Conservation (phyloP, 2,329 filamentous ascomycete species). For the Neofusicoccum sp. region DNA sequence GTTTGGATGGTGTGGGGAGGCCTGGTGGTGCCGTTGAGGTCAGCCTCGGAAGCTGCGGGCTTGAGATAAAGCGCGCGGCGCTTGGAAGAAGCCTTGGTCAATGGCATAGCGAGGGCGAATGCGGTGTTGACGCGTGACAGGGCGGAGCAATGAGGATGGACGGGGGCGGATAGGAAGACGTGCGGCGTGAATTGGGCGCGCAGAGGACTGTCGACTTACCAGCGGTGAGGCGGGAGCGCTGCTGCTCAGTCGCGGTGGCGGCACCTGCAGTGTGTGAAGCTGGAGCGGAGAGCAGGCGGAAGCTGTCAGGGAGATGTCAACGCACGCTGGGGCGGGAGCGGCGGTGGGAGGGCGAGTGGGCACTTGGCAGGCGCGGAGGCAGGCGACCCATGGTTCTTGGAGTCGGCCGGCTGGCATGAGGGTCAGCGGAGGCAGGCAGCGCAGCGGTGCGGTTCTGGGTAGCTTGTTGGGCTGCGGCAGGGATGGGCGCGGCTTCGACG, state of each 20-base stretch:
- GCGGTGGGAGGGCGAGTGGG: background rate
- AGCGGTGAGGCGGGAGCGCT: background rate
- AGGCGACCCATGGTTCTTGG: conserved; percentile 12
- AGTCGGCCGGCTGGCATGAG: background rate
- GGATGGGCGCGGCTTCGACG: background rate
- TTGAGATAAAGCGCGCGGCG: background rate
- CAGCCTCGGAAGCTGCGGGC: conserved; percentile 14
- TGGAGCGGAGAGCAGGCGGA: background rate
- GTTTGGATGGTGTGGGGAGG: conserved; percentile 17
- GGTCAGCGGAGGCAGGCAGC: conserved; percentile 2
- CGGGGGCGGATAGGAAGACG: background rate
- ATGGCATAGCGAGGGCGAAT: conserved; percentile 4
- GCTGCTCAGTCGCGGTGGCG: background rate
- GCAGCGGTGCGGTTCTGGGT: conserved; percentile 13
- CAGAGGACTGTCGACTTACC: background rate
- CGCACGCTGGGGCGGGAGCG: background rate
- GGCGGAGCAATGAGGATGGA: conserved; percentile 1
- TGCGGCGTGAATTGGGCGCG: background rate
- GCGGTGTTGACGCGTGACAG: background rate
- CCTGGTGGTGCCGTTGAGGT: conserved; percentile 3
- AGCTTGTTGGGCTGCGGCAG: conserved; percentile 14
- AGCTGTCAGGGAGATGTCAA: background rate
- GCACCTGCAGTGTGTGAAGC: conserved; percentile 1
- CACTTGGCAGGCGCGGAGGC: conserved; percentile 7
- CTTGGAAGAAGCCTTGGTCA: background rate